Base-by-base conservation (phyloP, 176 grass and related monocot species). In the Oryza coarctata region DNA sequence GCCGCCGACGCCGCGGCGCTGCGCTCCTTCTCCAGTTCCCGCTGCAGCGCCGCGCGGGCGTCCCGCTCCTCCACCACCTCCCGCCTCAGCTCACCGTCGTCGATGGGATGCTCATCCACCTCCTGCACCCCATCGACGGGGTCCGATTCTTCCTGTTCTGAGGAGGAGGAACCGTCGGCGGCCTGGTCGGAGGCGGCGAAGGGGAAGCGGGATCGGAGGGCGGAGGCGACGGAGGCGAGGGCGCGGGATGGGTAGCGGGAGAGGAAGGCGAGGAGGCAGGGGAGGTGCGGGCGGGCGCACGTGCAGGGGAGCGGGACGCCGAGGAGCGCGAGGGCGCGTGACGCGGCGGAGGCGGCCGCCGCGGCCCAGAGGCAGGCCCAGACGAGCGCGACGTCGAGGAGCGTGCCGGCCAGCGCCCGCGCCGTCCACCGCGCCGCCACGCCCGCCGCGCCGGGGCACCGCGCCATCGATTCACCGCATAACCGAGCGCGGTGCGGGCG, bases 11-110 rank as follows among this genome's bases (percentile, higher is more conserved):
- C 83, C 27, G 97, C 88, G 5, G 97, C 93, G 40, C 84, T 96
- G 13, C 97, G 88, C 74, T 99, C 93, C 77, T 95, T 95, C 49
- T 99, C 93, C 35, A 99, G 83, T 71, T 99, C 97, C 41, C 77
- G 47, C 55, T 74, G 88, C 32, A 96, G 89, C 7, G 75, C 93
- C 11, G 45, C 76, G 2, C 82, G 70, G 13, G 76, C 75, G 12
- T 63, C 81, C 26, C 34, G 62, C 72, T 86, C 76, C 70, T 85
- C 88, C 88, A 83, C 85, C 25, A 79, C 29, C 14, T 80, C 89
- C 47, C 81, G 57, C 22, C 80, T 82, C 66, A 90, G 65, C 79
- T 84, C 67, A 29, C 25, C 40, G 0, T 15, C 73, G 5, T 8
- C 36, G 43, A 17, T 44, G 12, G 28, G 63, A 47, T 69, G 62